Conservation (phyloP, 1,139 yeast species). For the Debaryomyces coudertii region DNA sequence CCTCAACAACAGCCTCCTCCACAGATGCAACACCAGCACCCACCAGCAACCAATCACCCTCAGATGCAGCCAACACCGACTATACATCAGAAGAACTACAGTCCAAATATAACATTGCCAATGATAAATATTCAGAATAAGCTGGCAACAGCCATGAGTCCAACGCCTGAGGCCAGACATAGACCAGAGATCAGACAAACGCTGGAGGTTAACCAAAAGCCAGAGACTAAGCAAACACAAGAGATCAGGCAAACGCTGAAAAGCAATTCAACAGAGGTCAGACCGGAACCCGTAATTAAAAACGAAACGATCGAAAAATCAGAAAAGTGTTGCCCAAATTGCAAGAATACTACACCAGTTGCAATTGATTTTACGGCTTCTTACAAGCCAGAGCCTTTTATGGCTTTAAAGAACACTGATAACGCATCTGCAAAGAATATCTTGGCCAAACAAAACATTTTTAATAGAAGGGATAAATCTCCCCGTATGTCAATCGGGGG, state of each 20-base stretch:
- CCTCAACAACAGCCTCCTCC: conserved; percentile 24
- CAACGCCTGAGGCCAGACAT: background rate
- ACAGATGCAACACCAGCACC: conserved; percentile 19
- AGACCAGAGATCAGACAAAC: background rate
- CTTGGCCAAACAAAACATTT: background rate
- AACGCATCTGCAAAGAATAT: background rate
- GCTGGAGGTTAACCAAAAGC: background rate
- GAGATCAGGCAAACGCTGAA: background rate
- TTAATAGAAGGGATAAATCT: conserved; percentile 6
- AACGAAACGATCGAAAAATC: background rate
- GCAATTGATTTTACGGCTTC: conserved; percentile 38
- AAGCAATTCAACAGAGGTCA: background rate
- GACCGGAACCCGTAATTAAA: background rate
- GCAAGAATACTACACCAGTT: conserved; percentile 20
- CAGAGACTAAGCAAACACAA: background rate
- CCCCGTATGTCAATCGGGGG: conserved; percentile 14
- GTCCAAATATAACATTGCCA: background rate
- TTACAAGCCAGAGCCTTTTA: background rate
- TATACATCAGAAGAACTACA: background rate
- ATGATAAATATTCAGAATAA: background rate
- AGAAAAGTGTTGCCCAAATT: conserved; percentile 14
- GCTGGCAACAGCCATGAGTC: background rate
- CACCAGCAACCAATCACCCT: conserved; percentile 1
- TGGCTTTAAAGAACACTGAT: background rate
- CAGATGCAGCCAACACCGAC: background rate